Conservation (phyloP, 164 flowering plant species). For the Amborella trichopoda region DNA sequence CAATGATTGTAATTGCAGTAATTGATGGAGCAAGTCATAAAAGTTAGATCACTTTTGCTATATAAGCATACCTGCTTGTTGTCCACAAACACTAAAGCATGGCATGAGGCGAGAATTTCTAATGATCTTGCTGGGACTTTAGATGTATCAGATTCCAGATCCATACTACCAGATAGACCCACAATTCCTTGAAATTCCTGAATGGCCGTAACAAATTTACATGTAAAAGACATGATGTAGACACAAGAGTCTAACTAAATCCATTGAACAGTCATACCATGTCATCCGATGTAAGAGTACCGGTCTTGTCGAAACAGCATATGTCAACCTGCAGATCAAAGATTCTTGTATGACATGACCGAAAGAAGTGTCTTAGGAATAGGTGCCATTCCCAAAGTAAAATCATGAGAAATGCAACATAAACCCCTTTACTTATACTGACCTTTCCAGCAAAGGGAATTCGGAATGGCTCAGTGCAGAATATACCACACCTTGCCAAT, state of each 20-base stretch:
- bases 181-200: constrained; percentile 92
- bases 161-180: constrained; percentile 39
- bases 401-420: background rate
- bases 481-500: constrained; percentile 89
- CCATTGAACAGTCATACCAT: constrained; percentile 44
- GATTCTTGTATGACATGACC: no score
- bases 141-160: constrained; percentile 58
- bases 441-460: constrained; percentile 99
- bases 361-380: no score
- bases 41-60: no score
- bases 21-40: background rate
- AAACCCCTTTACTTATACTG: background rate
- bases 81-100: constrained; percentile 95
- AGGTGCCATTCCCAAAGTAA: background rate
- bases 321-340: constrained; percentile 91
- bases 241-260: background rate
- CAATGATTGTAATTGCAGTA: background rate
- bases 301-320: constrained; percentile 98
- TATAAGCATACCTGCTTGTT: constrained; percentile 64
- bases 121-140: constrained; percentile 58
- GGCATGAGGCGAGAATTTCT: constrained; percentile 91
- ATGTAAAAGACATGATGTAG: no score
- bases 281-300: constrained; percentile 98
- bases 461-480: constrained; percentile 96
- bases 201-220: background rate